phyloP scores from a whole-genome alignment of 1,284 basidiomycete genomes.

The Veloboletus limbatus region DNA sequence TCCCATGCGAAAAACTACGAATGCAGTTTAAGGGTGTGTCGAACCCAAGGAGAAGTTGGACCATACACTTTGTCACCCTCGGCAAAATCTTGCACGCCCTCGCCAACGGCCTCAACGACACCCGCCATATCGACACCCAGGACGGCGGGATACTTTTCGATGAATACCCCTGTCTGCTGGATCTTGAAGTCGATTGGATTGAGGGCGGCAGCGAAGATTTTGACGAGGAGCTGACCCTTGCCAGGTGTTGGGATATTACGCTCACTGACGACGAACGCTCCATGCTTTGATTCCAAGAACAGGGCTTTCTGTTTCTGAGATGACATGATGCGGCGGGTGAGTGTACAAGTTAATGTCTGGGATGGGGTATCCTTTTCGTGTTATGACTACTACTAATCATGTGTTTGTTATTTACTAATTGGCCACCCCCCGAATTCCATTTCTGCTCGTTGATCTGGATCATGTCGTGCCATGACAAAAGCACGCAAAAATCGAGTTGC shows the following conservation, averaged over 20 bases:
- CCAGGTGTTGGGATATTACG: conserved; percentile 37
- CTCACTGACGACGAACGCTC: conserved; percentile 19
- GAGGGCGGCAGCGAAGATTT: conserved; percentile 40
- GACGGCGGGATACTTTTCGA: conserved; percentile 34
- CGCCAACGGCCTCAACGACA: conserved; percentile 41
- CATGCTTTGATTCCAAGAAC: conserved; percentile 25
- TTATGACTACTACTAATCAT: conserved; percentile 16
- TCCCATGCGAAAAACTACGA: conserved; percentile 21
- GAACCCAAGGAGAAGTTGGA: not conserved
- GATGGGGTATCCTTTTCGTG: conserved; percentile 8
- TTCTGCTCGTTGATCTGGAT: conserved; percentile 23
- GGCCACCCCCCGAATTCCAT: conserved; percentile 33
- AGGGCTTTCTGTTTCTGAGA: conserved; percentile 29
- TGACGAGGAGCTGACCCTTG: conserved; percentile 44
- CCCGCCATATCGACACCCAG: conserved; percentile 50
- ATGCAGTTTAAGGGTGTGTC: not conserved
- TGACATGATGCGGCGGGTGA: conserved; percentile 13
- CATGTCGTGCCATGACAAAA: conserved; percentile 31
- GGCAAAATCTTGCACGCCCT: conserved; percentile 32
- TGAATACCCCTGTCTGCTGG: conserved; percentile 19
- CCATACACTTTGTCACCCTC: conserved; percentile 44
- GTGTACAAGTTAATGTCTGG: conserved; percentile 11
- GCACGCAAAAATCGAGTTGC: conserved; percentile 30
- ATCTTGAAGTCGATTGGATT: conserved; percentile 52
- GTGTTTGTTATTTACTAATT: conserved; percentile 26